Evolutionary conservation across 2,329 filamentous ascomycete genomes (phyloP).

Genomic region (Tolypocladium ovalisporum): DNA sequence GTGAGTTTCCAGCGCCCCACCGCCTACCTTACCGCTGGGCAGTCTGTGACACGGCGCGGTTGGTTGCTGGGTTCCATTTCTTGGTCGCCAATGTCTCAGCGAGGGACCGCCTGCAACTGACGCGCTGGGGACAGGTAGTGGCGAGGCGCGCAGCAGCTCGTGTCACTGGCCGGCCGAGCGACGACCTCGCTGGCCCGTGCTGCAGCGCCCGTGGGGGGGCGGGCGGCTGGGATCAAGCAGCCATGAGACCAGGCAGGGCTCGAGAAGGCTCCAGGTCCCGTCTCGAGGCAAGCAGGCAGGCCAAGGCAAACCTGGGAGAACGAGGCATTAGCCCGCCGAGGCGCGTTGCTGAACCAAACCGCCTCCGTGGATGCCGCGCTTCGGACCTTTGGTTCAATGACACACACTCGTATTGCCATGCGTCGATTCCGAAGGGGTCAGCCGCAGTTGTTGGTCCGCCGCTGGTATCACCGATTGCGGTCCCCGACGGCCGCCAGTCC

Average conservation of each 20-base stretch:
- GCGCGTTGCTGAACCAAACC: background rate
- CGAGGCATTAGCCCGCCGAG: background rate
- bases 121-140: no score
- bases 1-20: background rate
- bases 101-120: background rate
- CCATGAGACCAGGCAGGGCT: conserved; percentile 1
- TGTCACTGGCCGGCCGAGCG: background rate
- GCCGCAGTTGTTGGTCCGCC: background rate
- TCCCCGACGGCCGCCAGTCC: conserved; percentile 1
- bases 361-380: background rate
- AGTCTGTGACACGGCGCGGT: background rate
- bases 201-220: no score
- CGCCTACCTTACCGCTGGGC: no score
- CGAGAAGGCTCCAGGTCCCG: background rate
- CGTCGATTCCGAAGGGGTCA: no score
- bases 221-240: background rate
- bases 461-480: conserved; percentile 1
- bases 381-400: background rate
- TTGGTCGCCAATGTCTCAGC: background rate
- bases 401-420: no score
- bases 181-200: background rate
- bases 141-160: background rate
- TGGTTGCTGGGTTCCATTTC: background rate
- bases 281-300: background rate
- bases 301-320: background rate